Percentiles rank a stretch among this genome's conserved stretches.
These are phyloP conservation scores for Sporothrix protearum DNA, from an alignment of 2,329 filamentous ascomycete genomes.

Conservation along the genomic window DNA sequence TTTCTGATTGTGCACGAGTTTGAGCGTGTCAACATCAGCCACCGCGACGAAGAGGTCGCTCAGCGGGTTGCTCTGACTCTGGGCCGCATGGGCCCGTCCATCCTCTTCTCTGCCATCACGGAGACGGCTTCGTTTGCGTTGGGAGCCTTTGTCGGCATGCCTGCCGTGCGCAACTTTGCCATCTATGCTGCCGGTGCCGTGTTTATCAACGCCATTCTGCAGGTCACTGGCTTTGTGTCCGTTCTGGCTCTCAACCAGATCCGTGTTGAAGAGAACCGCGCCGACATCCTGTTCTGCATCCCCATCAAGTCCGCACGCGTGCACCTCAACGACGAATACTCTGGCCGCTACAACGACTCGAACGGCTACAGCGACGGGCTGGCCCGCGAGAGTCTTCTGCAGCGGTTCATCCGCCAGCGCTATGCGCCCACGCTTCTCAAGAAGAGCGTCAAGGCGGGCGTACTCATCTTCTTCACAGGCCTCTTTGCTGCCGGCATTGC, in stretches of 20 bases:
- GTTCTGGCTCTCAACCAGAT: constrained; percentile 87
- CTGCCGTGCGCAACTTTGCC: constrained; percentile 94
- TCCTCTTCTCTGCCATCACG: constrained; percentile 88
- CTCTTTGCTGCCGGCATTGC: constrained; percentile 82
- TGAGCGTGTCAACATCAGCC: constrained; percentile 86
- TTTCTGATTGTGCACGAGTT: constrained; percentile 99
- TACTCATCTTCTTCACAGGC: constrained; percentile 80
- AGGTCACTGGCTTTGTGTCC: constrained; percentile 95
- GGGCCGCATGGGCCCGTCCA: constrained; percentile 96
- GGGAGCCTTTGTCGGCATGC: constrained; percentile 94
- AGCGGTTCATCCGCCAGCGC: constrained; percentile 82
- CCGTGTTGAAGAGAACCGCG: constrained; percentile 80
- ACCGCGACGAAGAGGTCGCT: constrained; percentile 83
- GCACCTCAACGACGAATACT: constrained; percentile 55
- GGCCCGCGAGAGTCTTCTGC: constrained; percentile 77
- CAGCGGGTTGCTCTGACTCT: constrained; percentile 80
- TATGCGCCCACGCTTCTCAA: constrained; percentile 81
- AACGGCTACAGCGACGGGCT: constrained; percentile 64
- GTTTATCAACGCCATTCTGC: constrained; percentile 92
- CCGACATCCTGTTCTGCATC: constrained; percentile 89
- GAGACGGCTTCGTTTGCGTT: constrained; percentile 92
- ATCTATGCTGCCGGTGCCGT: constrained; percentile 95
- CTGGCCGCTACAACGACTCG: constrained; percentile 33
- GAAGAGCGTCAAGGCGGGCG: constrained; percentile 71
- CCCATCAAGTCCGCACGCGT: constrained; percentile 71